Evolutionary conservation across 2,329 filamentous ascomycete genomes (phyloP), one percentile per base, ranked within the genome.

Genomic region (Alternaria viburni): DNA sequence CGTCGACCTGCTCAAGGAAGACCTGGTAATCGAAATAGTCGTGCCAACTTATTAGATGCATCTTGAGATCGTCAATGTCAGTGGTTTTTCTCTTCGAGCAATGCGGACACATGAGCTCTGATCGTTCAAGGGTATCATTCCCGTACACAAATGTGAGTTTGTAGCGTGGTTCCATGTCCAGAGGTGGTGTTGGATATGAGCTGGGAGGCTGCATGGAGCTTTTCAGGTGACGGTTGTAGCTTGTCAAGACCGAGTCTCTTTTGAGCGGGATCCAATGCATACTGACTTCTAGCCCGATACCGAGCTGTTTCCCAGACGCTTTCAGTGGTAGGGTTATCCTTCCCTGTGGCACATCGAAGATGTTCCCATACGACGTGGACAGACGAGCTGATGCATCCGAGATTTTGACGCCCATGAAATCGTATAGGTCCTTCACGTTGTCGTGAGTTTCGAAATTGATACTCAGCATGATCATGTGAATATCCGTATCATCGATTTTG

Each of bases 21-120:
- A 72, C 64, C 11, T 70, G 41, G 10, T 73, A 78, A 8, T 65
- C 66, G 57, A 81, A 78, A 30, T 79, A 69, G 19, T 79, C 75
- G 57, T 83, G 81, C 61, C 69, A 71, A 15, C 67, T 59, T 6
- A 74, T 59, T 6, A 79, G 62, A 57, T 83, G 81, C 55, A 79
- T 69, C 12, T 75, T 70, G 4, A 83, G 69, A 21, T 69, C 68
- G n/a, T 70, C 61, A 2, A 74, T 61, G 6, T 67, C 57, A 6
- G 15, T 32, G 10, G 54, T 61, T 30, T 57, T 59, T 21, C 61
- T 58, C 21, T 25, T 50, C 9, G 43, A 36, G 41, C 74, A 76
- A 25, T 74, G 65, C 25, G 68, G 60, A 49, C 75, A 78, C 9
- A 59, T 11, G 4, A 69, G 54, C 3, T 62, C 62, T 4, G 66